A percentile compares a stretch with the other conserved stretches of the same genome.
Conservation (phyloP, 257 asterid genomes). For the Voacanga thouarsii region DNA sequence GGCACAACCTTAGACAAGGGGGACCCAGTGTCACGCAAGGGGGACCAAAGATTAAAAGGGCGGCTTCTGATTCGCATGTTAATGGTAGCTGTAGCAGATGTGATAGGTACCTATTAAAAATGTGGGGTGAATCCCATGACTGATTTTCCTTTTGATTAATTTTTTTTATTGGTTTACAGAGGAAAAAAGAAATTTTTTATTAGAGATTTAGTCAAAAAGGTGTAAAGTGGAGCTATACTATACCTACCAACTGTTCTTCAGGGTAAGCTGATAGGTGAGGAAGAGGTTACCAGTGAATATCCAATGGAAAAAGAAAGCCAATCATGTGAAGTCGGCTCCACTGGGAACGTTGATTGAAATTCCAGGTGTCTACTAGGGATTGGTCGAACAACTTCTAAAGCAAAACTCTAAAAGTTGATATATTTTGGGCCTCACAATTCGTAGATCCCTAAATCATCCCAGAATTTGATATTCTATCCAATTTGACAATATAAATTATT, state of each 20-base stretch:
- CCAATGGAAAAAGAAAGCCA: not conserved
- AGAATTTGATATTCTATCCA: no score
- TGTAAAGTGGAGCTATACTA: not conserved
- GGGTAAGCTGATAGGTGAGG: not conserved
- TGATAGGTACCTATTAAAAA: slow-evolving; percentile 49
- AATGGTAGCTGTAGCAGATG: slow-evolving; percentile 51
- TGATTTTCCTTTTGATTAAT: no score
- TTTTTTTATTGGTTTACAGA: not conserved
- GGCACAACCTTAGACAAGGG: slow-evolving; percentile 66
- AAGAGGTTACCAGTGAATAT: not conserved
- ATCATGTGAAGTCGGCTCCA: not conserved
- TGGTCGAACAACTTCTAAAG: no score
- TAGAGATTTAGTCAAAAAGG: not conserved
- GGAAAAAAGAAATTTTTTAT: not conserved
- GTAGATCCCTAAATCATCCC: no score
- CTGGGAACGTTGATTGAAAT: not conserved
- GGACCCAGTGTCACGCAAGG: slow-evolving; percentile 11
- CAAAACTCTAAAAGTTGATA: no score
- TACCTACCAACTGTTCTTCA: not conserved
- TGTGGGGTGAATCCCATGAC: slow-evolving; percentile 90
- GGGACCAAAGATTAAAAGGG: slow-evolving; percentile 44
- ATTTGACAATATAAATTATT: no score
- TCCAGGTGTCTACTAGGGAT: not conserved
- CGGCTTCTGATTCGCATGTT: slow-evolving; percentile 33
- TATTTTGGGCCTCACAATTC: no score